Conservation (phyloP, 2,329 filamentous ascomycete genomes). For the Hypoxylon sp. region DNA sequence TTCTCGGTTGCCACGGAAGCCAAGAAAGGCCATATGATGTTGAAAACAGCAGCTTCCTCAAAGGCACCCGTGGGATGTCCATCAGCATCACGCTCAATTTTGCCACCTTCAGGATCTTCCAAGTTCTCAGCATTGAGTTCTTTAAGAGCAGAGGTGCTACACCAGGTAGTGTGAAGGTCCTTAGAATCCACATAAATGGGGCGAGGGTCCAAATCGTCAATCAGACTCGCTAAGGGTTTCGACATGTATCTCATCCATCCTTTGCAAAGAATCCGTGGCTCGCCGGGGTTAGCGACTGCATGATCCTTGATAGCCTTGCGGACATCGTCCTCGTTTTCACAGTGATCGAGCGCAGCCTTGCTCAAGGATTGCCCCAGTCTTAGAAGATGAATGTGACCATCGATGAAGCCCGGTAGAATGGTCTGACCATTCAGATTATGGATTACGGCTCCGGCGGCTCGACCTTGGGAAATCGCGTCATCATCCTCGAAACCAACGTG, state of each 20-base stretch:
- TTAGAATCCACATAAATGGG: slow-evolving; percentile 71
- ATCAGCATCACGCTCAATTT: slow-evolving; percentile 64
- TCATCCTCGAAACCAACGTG: slow-evolving; percentile 43
- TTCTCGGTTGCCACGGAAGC: slow-evolving; percentile 63
- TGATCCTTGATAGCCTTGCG: slow-evolving; percentile 61
- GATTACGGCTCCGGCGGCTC: slow-evolving; percentile 32
- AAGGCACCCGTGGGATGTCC: slow-evolving; percentile 67
- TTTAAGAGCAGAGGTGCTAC: slow-evolving; percentile 64
- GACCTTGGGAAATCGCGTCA: slow-evolving; percentile 26
- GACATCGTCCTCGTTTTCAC: slow-evolving; percentile 66
- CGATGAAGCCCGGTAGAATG: slow-evolving; percentile 70
- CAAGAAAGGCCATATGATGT: slow-evolving; percentile 69
- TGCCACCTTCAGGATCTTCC: slow-evolving; percentile 65
- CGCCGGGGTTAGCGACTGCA: slow-evolving; percentile 62
- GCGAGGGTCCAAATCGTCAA: slow-evolving; percentile 68
- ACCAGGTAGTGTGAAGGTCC: slow-evolving; percentile 71
- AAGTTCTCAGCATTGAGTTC: slow-evolving; percentile 64
- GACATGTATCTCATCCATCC: slow-evolving; percentile 68
- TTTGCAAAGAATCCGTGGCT: slow-evolving; percentile 66
- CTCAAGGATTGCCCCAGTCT: slow-evolving; percentile 67
- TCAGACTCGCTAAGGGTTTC: slow-evolving; percentile 62
- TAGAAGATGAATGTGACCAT: slow-evolving; percentile 70
- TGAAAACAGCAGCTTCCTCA: slow-evolving; percentile 66
- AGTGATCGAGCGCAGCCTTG: slow-evolving; percentile 65
- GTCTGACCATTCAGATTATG: slow-evolving; percentile 53